Percentiles rank a stretch among this genome's conserved stretches.
phyloP scores from a whole-genome alignment of 805 yeast species.

The Teunomyces tritomae region DNA sequence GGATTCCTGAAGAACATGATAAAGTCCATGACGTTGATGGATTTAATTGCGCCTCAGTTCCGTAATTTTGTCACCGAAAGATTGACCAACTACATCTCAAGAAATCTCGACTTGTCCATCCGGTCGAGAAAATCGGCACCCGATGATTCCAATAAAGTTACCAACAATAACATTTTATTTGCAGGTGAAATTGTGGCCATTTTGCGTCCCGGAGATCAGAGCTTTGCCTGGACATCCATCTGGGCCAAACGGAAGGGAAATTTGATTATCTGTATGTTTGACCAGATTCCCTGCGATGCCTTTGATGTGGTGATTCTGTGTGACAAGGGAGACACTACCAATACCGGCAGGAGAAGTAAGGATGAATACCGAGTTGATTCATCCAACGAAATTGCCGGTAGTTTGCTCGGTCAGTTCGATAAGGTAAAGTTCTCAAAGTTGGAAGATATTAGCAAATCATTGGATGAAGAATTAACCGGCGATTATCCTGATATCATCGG shows the following conservation, averaged over 20 bases:
- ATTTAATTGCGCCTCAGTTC: slow-evolving; percentile 74
- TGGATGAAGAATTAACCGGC: slow-evolving; percentile 20
- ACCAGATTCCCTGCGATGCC: slow-evolving; percentile 63
- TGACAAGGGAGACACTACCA: slow-evolving; percentile 5
- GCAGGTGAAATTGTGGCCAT: slow-evolving; percentile 87
- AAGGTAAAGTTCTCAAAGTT: slow-evolving; percentile 14
- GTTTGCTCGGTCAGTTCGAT: slow-evolving; percentile 21
- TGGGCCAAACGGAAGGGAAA: slow-evolving; percentile 83
- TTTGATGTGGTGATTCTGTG: slow-evolving; percentile 20
- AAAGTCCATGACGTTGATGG: slow-evolving; percentile 63
- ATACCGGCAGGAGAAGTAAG: slow-evolving; percentile 3
- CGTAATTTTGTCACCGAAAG: slow-evolving; percentile 65
- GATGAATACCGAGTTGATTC: slow-evolving; percentile 20
- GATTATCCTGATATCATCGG: slow-evolving; percentile 1
- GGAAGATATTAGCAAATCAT: slow-evolving; percentile 24
- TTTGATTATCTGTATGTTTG: slow-evolving; percentile 78
- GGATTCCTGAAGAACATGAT: slow-evolving; percentile 71
- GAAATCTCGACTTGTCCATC: slow-evolving; percentile 12
- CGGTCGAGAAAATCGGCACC: slow-evolving; percentile 14
- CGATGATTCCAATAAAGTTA: slow-evolving; percentile 12
- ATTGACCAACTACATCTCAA: slow-evolving; percentile 31
- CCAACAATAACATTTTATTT: slow-evolving; percentile 52
- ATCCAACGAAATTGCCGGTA: slow-evolving; percentile 35
- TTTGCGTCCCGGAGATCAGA: slow-evolving; percentile 57
- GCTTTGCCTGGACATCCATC: slow-evolving; percentile 77